Base-by-base conservation (phyloP, 495 filamentous ascomycete genomes). In the Daldinia vernicosa region DNA sequence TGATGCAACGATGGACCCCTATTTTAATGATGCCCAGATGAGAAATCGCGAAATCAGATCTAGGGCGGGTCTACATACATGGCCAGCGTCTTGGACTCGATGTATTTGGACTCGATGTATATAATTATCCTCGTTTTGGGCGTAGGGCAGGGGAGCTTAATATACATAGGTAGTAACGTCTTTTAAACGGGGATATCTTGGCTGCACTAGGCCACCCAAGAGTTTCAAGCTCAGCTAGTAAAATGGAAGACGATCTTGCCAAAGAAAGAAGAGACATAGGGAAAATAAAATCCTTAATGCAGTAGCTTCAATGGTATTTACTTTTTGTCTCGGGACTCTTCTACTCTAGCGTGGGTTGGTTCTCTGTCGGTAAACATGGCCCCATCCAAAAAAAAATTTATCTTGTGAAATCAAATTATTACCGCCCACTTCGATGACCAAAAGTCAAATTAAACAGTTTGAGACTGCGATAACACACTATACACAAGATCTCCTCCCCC, bases 71-170 rank as follows among this genome's bases (percentile, higher is more conserved):
- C 26, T 9, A 22, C 6, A 30, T 9, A 22, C 6, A 30, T 8
- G 15, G 14, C 50, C 1, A 30, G 26, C 3, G 50, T 17, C 12
- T 30, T 17, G 26, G 50, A 24, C 27, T 53, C n/a, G 27, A 53
- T 30, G 26, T 30, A n/a, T n/a, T 30, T 17, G 26, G 50, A 24
- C 27, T 53, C n/a, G 27, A 53, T 30, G 26, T 30, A n/a, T n/a
- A n/a, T n/a, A 53, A 47, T 14, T 1, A 43, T 17, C 17, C 24
- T 15, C 17, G 6, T 39, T 22, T 32, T 65, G 43, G 51, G 39
- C n/a, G 32, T 33, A 33, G 9, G 32, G 32, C 2, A 37, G 57
- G 57, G 33, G 47, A 65, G 60, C 55, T 60, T 70, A 70, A 65
- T 70, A 60, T 39, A n/a, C n/a, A n/a, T n/a, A n/a, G n/a, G n/a